Conservation (phyloP, 345 rosid species). For the Acer yangbiense region DNA sequence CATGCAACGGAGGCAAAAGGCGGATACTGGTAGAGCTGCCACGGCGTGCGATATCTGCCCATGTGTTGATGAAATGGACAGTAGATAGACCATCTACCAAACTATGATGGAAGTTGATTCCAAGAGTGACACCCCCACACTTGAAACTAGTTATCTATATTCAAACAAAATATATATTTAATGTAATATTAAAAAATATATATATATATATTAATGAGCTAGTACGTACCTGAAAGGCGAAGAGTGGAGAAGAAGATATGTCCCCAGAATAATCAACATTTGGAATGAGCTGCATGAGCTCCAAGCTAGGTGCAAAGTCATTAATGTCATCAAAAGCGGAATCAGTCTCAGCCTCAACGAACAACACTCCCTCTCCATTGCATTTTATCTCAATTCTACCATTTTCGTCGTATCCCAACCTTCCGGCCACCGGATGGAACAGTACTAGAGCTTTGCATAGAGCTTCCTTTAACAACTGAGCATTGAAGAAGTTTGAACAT, state of each 20-base stretch:
- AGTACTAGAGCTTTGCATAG: slow-evolving; percentile 33
- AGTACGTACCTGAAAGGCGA: slow-evolving; percentile 27
- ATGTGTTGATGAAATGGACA: slow-evolving; percentile 26
- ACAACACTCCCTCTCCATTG: slow-evolving; percentile 32
- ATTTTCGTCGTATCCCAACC: slow-evolving; percentile 29
- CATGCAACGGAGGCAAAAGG: slow-evolving; percentile 5
- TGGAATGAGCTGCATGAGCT: slow-evolving; percentile 28
- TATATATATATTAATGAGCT: no score
- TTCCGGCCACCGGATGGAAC: slow-evolving; percentile 42
- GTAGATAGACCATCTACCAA: slow-evolving; percentile 26
- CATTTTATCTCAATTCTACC: slow-evolving; percentile 35
- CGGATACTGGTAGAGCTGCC: slow-evolving; percentile 9
- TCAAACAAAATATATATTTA: no score
- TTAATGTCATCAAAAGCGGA: slow-evolving; percentile 24
- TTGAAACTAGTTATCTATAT: slow-evolving; percentile 27
- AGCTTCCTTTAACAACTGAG: slow-evolving; percentile 27
- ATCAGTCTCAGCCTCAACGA: slow-evolving; percentile 35
- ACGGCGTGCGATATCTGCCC: slow-evolving; percentile 26
- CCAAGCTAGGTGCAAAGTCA: slow-evolving; percentile 20
- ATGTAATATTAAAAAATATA: no score
- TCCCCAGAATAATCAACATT: slow-evolving; percentile 22
- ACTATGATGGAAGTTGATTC: slow-evolving; percentile 23
- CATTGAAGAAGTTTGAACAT: slow-evolving; percentile 19
- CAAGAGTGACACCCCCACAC: slow-evolving; percentile 33
- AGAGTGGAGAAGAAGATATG: slow-evolving; percentile 29